A percentile compares a stretch with the other conserved stretches of the same genome.
These are phyloP conservation scores for Backusella liffmaniae DNA, from an alignment of 192 early-diverging fungal genomes.

Conservation along the genomic window DNA sequence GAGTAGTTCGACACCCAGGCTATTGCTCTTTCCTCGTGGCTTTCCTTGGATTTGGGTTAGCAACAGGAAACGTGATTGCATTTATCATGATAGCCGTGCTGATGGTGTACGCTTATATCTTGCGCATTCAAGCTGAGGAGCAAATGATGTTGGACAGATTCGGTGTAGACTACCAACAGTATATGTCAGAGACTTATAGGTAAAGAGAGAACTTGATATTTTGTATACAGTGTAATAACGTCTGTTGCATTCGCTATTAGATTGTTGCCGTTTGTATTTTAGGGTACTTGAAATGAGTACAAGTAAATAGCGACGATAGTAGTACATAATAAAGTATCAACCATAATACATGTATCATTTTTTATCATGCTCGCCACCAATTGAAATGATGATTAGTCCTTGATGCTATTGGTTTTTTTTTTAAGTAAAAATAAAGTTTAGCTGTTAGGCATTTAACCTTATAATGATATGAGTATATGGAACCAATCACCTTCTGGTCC, in stretches of 20 bases:
- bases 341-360: background rate
- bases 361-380: background rate
- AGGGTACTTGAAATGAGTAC: background rate
- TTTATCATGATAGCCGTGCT: conserved; percentile 15
- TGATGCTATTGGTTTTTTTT: background rate
- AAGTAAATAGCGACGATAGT: background rate
- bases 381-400: no score
- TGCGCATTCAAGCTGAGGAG: conserved; percentile 37
- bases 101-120: conserved; percentile 16
- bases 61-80: conserved; percentile 21
- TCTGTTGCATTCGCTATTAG: background rate
- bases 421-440: background rate
- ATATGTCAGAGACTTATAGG: conserved; percentile 32
- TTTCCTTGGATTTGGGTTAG: conserved; percentile 37
- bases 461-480: background rate
- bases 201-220: background rate
- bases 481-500: background rate
- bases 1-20: conserved; percentile 37
- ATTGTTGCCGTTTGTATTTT: background rate
- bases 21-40: conserved; percentile 29
- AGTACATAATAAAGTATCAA: background rate
- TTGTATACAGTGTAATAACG: background rate
- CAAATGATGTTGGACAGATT: conserved; percentile 33
- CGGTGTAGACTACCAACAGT: conserved; percentile 44
- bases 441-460: background rate